phyloP scores from a whole-genome alignment of 2,329 filamentous ascomycete species.

The Elsinoe fawcettii region DNA sequence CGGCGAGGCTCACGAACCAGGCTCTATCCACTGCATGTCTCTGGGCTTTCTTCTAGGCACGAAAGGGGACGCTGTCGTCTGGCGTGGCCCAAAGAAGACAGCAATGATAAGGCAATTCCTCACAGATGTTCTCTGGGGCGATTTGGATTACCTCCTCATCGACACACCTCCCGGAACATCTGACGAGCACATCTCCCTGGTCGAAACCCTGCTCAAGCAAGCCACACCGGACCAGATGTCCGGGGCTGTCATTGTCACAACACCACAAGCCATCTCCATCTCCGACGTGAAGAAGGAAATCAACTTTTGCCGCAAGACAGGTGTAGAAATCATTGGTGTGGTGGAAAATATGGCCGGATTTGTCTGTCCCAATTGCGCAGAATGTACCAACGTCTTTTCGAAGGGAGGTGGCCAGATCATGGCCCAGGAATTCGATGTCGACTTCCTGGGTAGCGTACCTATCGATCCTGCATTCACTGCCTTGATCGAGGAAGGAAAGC shows the following conservation, averaged over 20 bases:
- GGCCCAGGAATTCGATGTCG: conserved; percentile 76
- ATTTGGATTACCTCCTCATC: conserved; percentile 84
- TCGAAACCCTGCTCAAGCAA: conserved; percentile 53
- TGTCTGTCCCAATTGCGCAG: conserved; percentile 66
- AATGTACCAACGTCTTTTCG: conserved; percentile 90
- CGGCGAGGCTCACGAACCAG: conserved; percentile 33
- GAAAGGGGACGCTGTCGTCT: conserved; percentile 86
- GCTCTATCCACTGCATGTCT: conserved; percentile 76
- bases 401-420: conserved; percentile 84
- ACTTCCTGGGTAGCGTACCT: conserved; percentile 77
- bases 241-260: conserved; percentile 91
- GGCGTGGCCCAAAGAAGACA: conserved; percentile 97
- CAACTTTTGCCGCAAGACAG: conserved; percentile 84
- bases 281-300: conserved; percentile 91
- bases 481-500: conserved; percentile 67
- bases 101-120: conserved; percentile 98
- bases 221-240: conserved; percentile 58
- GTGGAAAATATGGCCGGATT: conserved; percentile 96
- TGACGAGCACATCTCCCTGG: conserved; percentile 93
- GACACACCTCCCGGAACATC: conserved; percentile 95
- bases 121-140: conserved; percentile 79
- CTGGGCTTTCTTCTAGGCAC: conserved; percentile 80
- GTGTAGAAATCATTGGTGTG: conserved; percentile 73
- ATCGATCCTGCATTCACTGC: conserved; percentile 89
- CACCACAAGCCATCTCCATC: conserved; percentile 87